Percentiles rank a stretch among this genome's conserved stretches.
These are phyloP conservation scores for Anethum foeniculum DNA, from an alignment of 140 eudicot species.

Conservation along the genomic window DNA sequence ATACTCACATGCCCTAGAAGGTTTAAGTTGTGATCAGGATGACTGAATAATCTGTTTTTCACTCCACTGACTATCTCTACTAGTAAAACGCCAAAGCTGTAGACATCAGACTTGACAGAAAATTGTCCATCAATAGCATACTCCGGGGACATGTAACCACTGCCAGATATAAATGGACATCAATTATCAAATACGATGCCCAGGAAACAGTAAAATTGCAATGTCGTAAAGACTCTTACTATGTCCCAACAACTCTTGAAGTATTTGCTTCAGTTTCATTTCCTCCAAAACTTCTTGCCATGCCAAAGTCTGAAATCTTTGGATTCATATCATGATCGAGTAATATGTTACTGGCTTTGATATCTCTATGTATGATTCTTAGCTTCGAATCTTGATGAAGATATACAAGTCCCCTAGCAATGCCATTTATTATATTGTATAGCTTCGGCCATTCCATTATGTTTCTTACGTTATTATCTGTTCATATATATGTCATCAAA, in stretches of 20 bases:
- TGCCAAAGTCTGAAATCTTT: constrained; percentile 1
- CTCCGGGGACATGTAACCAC: constrained; percentile 5
- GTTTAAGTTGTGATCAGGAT: not conserved
- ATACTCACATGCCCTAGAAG: constrained; percentile 1
- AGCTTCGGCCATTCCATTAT: not conserved
- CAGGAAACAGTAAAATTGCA: not conserved
- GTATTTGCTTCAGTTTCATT: not conserved
- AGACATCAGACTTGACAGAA: not conserved
- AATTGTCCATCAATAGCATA: not conserved
- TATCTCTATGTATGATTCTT: constrained; percentile 3
- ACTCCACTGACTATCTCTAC: not conserved
- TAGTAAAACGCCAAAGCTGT: not conserved
- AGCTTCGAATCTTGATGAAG: constrained; percentile 1
- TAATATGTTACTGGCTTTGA: not conserved
- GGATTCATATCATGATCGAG: not conserved
- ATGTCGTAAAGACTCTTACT: not conserved
- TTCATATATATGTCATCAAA: not conserved
- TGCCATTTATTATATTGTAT: constrained; percentile 1
- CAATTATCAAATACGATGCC: not conserved
- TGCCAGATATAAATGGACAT: not conserved
- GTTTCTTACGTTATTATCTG: not conserved
- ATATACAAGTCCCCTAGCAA: not conserved
- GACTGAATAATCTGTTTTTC: not conserved
- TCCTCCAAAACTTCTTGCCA: not conserved
- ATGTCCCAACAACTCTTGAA: not conserved